phyloP scores from a whole-genome alignment of 148 eudicot genomes.

The Rhododendron williamsianum region DNA sequence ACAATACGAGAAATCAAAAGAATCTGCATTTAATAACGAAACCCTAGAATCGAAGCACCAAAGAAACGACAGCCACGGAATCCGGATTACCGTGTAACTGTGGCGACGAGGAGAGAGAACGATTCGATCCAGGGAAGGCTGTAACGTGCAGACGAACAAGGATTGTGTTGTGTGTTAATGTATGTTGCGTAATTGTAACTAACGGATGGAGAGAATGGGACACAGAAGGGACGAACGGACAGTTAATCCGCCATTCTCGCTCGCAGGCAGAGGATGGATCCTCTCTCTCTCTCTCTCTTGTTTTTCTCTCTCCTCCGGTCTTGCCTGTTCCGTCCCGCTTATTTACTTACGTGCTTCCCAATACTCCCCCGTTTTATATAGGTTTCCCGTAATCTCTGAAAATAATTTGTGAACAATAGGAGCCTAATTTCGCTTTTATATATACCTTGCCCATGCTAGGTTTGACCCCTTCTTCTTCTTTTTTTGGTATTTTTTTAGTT shows the following conservation, averaged over 20 bases:
- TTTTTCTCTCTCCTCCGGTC: too few relatives aligned
- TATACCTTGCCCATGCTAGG: neutral
- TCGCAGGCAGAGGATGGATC: neutral
- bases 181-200: too few relatives aligned
- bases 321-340: neutral
- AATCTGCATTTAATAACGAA: neutral
- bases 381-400: neutral
- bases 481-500: too few relatives aligned
- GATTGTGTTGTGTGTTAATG: neutral
- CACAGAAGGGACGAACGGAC: neutral
- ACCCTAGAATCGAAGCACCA: slow-evolving; percentile 8
- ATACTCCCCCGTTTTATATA: neutral
- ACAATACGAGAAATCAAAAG: neutral
- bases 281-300: neutral
- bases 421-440: too few relatives aligned
- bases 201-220: neutral
- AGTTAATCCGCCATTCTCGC: slow-evolving; percentile 22
- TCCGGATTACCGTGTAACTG: slow-evolving; percentile 5
- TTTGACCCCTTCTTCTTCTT: too few relatives aligned
- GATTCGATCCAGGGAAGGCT: slow-evolving; percentile 12
- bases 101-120: neutral
- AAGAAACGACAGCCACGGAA: neutral
- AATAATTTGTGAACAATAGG: too few relatives aligned
- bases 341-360: neutral
- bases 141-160: neutral